Percentiles rank a stretch among this genome's conserved stretches.
Evolutionary conservation across 2,329 filamentous ascomycete species (phyloP).

Genomic region (Conoideocrella luteorostrata): DNA sequence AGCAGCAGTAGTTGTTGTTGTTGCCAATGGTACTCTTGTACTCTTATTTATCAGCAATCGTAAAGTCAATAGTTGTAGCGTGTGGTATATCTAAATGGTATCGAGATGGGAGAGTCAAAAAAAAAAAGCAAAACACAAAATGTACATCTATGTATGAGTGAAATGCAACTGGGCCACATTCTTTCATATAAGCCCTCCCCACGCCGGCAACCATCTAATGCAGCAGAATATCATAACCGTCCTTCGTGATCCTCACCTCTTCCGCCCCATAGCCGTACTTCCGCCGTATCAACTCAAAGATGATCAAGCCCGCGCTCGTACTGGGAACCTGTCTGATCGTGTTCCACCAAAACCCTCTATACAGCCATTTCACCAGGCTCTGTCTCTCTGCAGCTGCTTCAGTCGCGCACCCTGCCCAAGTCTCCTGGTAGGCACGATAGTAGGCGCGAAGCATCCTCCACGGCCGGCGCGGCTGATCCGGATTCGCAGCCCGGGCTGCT

Average conservation of each 20-base stretch:
- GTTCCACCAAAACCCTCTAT: constrained; percentile 64
- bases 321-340: constrained; percentile 70
- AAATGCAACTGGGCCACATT: too few relatives aligned
- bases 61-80: too few relatives aligned
- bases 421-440: constrained; percentile 65
- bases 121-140: too few relatives aligned
- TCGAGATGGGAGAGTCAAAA: too few relatives aligned
- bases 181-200: too few relatives aligned
- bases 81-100: too few relatives aligned
- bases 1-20: too few relatives aligned
- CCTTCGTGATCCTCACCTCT: constrained; percentile 57
- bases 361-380: constrained; percentile 57
- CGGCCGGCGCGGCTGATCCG: constrained; percentile 26
- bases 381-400: constrained; percentile 51
- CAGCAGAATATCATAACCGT: constrained; percentile 66
- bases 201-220: constrained; percentile 16
- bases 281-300: constrained; percentile 68
- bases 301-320: constrained; percentile 69
- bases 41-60: too few relatives aligned
- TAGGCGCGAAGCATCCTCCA: constrained; percentile 58
- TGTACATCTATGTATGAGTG: too few relatives aligned
- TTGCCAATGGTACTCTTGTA: too few relatives aligned
- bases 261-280: constrained; percentile 63
- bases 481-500: constrained; percentile 23
- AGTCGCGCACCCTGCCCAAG: constrained; percentile 51